Conservation (phyloP, 441 rosid genomes). For the Gossypium davidsonii region DNA sequence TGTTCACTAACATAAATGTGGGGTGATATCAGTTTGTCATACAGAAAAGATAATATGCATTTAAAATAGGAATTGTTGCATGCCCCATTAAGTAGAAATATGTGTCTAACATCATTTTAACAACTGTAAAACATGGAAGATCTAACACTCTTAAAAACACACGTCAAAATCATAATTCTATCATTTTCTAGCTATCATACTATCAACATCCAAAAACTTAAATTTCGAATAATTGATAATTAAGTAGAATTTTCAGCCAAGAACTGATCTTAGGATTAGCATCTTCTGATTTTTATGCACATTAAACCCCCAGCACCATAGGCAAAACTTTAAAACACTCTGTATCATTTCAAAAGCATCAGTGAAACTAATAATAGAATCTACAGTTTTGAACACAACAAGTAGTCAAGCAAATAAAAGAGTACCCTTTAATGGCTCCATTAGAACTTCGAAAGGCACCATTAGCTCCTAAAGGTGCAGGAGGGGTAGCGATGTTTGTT, state of each 20-base stretch:
- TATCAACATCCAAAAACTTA: neutral
- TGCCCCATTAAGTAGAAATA: neutral
- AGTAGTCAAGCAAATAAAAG: neutral
- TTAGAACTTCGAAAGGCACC: constrained; percentile 36
- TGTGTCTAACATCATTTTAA: neutral
- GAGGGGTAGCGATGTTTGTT: constrained; percentile 42
- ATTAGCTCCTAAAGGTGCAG: constrained; percentile 31
- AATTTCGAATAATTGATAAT: neutral
- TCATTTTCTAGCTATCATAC: neutral
- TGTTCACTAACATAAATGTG: neutral
- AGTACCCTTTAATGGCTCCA: constrained; percentile 61
- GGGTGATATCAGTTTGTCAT: neutral
- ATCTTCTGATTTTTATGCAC: too few relatives aligned
- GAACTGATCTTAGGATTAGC: neutral
- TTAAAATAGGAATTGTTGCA: neutral
- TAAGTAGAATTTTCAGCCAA: neutral
- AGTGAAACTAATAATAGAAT: neutral
- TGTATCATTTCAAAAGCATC: neutral
- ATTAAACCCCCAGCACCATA: neutral
- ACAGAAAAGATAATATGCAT: neutral
- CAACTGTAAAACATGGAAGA: neutral
- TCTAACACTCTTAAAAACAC: neutral
- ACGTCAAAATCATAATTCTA: neutral
- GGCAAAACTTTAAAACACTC: neutral
- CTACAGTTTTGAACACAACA: neutral